Evolutionary conservation across 257 asterid genomes (phyloP), one percentile per base, ranked within the genome.

Genomic region (Forsythia suspensa): DNA sequence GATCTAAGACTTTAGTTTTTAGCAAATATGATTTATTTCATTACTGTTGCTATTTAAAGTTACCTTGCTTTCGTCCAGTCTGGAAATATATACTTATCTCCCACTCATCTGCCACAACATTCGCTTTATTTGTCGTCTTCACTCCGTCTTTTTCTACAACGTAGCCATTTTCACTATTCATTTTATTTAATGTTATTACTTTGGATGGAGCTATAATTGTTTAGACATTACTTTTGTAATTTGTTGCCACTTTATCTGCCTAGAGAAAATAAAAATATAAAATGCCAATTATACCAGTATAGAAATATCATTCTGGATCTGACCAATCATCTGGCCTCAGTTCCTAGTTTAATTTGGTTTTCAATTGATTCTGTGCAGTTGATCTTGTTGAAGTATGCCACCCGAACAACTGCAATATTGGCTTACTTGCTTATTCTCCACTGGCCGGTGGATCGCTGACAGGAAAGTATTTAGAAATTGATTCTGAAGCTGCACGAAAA

Each of bases 311-410:
- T 57, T 57, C 1, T 57, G 67, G n/a, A 20, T 21, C 11, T 57
- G 24, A 57, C 11, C 67, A n/a, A 43, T 18, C 11, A 57, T n/a
- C 24, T 52, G 8, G 63, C 34, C 13, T n/a, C 8, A 5, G 13
- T 55, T 52, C 61, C 61, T 55, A 55, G 36, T 57, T 7, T 20
- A 57, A 57, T 18, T 72, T 71, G 67, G 67, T 74, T 70, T 73
- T 39, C 55, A 5, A 18, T 84, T 85, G 48, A 73, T 72, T 65
- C 73, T 63, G 76, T 86, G 86, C 88, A 95, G 99, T 93, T 67
- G 97, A 95, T 88, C 96, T 95, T 63, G 87, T 87, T 57, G 99
- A 95, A 88, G 97, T 89, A 68, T 95, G 99, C 86, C 98, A 95
- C 79, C 96, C 97, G 42, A 90, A 93, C 86, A 89, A 93, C 88